Evolutionary conservation across 768 basidiomycete species (phyloP), one percentile per base, ranked within the genome.

Genomic region (Tulasnella sp.): DNA sequence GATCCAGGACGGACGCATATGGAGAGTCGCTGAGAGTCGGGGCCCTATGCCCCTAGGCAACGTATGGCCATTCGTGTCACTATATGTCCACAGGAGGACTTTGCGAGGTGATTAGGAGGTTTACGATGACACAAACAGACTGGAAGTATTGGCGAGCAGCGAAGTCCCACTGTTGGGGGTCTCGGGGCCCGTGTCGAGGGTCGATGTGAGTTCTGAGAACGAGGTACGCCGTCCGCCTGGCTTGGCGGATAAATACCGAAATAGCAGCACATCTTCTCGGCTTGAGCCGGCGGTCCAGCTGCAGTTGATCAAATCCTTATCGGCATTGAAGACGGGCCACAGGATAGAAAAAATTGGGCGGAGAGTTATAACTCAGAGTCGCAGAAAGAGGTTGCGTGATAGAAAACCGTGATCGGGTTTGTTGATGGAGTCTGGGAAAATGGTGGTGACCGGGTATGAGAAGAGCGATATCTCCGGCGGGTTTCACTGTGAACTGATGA

Each of bases 191-290:
- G 60, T 58, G 54, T 1, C 54, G 54, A 58, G n/a, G 54, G 20
- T 28, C 14, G 60, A 28, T 24, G 60, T 64, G 60, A 64, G 60
- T 64, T 64, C 60, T 64, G 60, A 64, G 60, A 64, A 64, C 60
- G 54, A 58, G 54, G 54, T 28, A 16, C 54, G 54, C 54, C 54
- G 20, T 58, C 22, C 54, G 60, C 60, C 31, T 64, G 60, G 60
- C 24, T 64, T 64, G 60, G 60, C 24, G 60, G 60, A 64, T 64
- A 64, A 64, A 64, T 31, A 24, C 24, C 24, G 60, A 64, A 64
- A 28, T 64, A 64, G 60, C 60, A 64, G 22, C 60, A 28, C 22
- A 7, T 28, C 37, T n/a, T 6, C 54, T 58, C 54, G 54, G 54
- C 54, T 28, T 22, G 54, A 28, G 9, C 54, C 22, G 54, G n/a